Conservation (phyloP, 495 filamentous ascomycete genomes). For the Massariosphaeria phaeospora region DNA sequence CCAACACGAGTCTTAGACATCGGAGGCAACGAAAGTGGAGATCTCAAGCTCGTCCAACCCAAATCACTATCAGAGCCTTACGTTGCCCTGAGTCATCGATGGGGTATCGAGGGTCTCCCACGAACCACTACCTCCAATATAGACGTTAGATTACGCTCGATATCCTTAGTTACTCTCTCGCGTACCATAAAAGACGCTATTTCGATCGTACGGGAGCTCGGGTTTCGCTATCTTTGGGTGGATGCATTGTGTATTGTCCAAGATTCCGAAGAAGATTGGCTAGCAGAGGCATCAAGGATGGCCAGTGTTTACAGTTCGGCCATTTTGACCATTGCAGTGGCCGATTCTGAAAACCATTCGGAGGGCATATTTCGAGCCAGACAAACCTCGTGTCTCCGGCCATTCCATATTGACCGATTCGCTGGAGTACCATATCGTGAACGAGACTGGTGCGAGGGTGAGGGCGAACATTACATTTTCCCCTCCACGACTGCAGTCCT, state of each 20-base stretch:
- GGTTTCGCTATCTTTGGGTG: conserved; percentile 4
- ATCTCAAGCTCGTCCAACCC: neutral
- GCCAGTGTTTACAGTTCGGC: neutral
- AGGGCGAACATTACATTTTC: neutral
- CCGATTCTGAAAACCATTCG: neutral
- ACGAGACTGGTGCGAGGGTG: neutral
- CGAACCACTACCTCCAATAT: neutral
- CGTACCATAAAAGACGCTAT: neutral
- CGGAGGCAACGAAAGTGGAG: neutral
- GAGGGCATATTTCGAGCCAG: neutral
- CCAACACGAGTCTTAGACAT: neutral
- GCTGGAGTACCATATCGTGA: neutral
- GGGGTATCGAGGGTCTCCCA: neutral
- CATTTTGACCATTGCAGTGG: neutral
- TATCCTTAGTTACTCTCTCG: neutral
- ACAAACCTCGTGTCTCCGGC: neutral
- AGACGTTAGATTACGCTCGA: neutral
- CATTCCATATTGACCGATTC: neutral
- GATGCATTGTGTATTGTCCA: conserved; percentile 7
- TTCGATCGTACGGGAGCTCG: neutral
- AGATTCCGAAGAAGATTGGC: conserved; percentile 2
- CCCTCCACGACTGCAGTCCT: neutral
- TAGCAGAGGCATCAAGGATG: neutral
- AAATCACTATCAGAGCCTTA: neutral
- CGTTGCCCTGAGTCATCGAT: neutral